A percentile compares a stretch with the other conserved stretches of the same genome.
These are phyloP conservation scores for Vanilla planifolia DNA, from an alignment of 106 monocot genomes.

Conservation along the genomic window DNA sequence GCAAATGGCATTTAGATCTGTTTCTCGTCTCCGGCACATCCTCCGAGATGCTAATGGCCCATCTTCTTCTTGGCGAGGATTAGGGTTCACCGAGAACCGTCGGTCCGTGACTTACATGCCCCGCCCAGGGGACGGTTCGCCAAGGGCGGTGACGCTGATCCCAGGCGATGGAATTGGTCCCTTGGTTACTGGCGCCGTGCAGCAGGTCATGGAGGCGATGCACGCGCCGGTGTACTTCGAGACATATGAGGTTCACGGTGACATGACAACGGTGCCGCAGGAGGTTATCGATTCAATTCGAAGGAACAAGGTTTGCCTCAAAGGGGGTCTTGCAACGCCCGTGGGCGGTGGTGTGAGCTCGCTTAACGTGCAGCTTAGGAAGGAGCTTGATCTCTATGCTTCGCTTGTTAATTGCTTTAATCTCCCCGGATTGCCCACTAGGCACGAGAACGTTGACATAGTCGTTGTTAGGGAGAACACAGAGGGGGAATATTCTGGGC, in stretches of 20 bases:
- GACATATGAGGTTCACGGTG: constrained; percentile 40
- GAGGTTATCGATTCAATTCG: constrained; percentile 41
- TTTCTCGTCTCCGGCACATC: neutral
- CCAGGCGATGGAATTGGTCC: constrained; percentile 52
- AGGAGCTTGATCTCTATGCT: constrained; percentile 24
- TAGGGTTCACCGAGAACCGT: neutral
- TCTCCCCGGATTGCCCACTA: constrained; percentile 29
- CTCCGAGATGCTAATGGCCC: neutral
- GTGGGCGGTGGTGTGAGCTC: constrained; percentile 47
- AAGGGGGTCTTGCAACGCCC: constrained; percentile 40
- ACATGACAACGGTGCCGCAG: constrained; percentile 25
- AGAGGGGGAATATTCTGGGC: constrained; percentile 47
- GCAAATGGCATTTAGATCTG: neutral
- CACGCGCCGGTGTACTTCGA: constrained; percentile 43
- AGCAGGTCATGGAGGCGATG: constrained; percentile 43
- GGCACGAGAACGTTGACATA: constrained; percentile 46
- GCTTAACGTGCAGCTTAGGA: constrained; percentile 39
- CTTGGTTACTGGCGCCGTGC: constrained; percentile 36
- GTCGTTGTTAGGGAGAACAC: constrained; percentile 53
- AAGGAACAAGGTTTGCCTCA: constrained; percentile 49
- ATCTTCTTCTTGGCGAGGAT: neutral
- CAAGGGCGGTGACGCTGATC: constrained; percentile 37
- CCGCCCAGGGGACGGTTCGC: constrained; percentile 32
- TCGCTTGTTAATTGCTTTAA: constrained; percentile 47
- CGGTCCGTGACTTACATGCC: constrained; percentile 52